phyloP scores from a whole-genome alignment of 768 basidiomycete genomes.

The Amanita phalloides region DNA sequence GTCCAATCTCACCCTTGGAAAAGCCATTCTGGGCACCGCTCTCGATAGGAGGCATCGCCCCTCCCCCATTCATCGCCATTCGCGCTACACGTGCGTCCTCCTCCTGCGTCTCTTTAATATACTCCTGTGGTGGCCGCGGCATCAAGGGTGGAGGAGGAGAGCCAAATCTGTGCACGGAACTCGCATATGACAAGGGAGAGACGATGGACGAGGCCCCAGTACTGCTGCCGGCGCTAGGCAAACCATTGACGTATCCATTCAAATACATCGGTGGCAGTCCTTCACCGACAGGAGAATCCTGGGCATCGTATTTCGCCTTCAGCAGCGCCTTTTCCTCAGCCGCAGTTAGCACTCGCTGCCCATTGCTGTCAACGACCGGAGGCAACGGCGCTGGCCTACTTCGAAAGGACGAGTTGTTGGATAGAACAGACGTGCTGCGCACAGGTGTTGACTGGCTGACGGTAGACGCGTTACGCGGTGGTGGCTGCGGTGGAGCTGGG shows the following conservation, averaged over 20 bases:
- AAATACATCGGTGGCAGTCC: conserved; percentile 12
- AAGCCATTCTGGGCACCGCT: not conserved
- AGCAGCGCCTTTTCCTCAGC: conserved; percentile 73
- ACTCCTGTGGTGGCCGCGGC: conserved; percentile 70
- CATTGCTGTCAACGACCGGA: conserved; percentile 11
- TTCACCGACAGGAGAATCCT: conserved; percentile 23
- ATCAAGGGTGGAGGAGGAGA: conserved; percentile 62
- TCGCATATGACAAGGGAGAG: conserved; percentile 10
- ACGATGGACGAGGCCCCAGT: not conserved
- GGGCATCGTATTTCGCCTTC: conserved; percentile 49
- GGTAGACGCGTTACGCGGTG: conserved; percentile 4
- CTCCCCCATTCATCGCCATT: conserved; percentile 25
- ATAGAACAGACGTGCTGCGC: conserved; percentile 10
- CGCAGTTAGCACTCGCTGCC: conserved; percentile 39
- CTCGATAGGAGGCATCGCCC: conserved; percentile 12
- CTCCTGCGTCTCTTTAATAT: conserved; percentile 74
- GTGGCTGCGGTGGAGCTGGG: conserved; percentile 12
- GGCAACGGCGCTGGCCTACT: conserved; percentile 25
- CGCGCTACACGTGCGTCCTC: conserved; percentile 52
- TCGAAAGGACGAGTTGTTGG: conserved; percentile 12
- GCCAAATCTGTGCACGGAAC: conserved; percentile 8
- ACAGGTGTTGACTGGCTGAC: not conserved
- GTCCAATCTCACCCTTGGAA: not conserved
- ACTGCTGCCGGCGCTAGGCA: not conserved
- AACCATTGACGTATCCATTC: conserved; percentile 14